phyloP scores from a whole-genome alignment of 306 rosid species.

The Oemleria cerasiformis region DNA sequence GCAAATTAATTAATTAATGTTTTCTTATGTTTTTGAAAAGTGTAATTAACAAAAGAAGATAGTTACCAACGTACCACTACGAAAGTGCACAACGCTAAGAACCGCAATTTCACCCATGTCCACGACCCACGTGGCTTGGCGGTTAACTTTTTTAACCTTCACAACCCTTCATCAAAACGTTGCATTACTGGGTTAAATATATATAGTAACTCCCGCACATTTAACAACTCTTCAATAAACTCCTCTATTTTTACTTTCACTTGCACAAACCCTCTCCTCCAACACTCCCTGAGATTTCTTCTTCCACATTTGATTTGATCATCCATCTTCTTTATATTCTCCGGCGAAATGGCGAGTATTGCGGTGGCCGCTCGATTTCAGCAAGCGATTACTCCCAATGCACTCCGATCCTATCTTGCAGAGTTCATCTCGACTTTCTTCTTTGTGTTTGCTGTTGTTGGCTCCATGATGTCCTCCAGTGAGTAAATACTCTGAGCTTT shows the following conservation, averaged over 20 bases:
- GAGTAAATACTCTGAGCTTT: constrained; percentile 13
- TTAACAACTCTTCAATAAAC: not conserved
- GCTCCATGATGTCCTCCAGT: constrained; percentile 77
- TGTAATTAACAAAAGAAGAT: too few relatives aligned
- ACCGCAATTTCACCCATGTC: not conserved
- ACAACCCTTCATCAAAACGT: constrained; percentile 3
- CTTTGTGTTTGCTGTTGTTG: constrained; percentile 62
- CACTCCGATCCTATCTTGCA: constrained; percentile 72
- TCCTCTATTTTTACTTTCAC: not conserved
- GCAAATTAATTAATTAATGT: too few relatives aligned
- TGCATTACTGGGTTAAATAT: constrained; percentile 1
- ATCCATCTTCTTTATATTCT: not conserved
- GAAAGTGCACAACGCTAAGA: not conserved
- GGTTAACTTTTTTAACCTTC: constrained; percentile 11
- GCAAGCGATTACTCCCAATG: constrained; percentile 51
- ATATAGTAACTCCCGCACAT: not conserved
- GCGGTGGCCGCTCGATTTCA: constrained; percentile 44
- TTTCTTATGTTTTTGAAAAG: too few relatives aligned
- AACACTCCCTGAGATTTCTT: not conserved
- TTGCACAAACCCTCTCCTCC: not conserved
- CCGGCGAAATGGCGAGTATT: constrained; percentile 47
- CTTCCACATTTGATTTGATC: not conserved
- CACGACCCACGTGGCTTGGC: constrained; percentile 1
- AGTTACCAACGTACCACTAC: not conserved
- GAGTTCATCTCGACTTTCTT: constrained; percentile 91